Conservation (phyloP, 2,329 filamentous ascomycete species). For the Leptographium procerum region DNA sequence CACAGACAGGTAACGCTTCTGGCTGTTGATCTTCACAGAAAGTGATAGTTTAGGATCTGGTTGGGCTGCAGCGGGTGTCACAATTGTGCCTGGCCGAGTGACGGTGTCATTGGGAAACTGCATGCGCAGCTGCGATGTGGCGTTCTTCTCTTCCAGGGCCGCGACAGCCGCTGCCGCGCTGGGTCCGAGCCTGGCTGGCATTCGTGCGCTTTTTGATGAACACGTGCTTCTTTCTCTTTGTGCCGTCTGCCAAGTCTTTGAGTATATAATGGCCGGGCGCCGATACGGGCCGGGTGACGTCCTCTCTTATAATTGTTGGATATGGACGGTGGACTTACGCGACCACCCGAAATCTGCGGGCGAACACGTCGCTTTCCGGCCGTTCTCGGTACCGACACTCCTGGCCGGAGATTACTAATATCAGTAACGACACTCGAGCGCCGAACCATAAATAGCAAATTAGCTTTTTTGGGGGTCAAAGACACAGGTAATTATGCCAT, state of each 20-base stretch:
- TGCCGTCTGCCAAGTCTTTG: neutral
- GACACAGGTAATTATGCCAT: too few species aligned
- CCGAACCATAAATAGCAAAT: too few species aligned
- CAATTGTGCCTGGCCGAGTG: neutral
- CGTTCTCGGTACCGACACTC: neutral
- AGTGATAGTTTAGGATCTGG: neutral
- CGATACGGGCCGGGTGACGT: too few species aligned
- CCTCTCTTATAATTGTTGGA: neutral
- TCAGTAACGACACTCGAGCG: too few species aligned
- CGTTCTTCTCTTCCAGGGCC: neutral
- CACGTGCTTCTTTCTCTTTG: neutral
- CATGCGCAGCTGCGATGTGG: neutral
- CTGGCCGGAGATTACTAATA: too few species aligned
- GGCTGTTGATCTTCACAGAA: too few species aligned
- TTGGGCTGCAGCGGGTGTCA: neutral
- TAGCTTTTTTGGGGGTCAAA: too few species aligned
- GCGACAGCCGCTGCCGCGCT: neutral
- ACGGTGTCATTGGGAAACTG: conserved; percentile 1
- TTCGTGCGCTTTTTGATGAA: neutral
- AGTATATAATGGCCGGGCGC: too few species aligned
- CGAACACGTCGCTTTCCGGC: neutral
- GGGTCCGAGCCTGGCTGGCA: neutral
- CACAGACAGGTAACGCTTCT: conserved; percentile 25
- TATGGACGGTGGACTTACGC: neutral
- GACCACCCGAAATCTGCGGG: neutral